Conservation (phyloP, 1,139 yeast species). For the Magnusiomyces suaveolens region DNA sequence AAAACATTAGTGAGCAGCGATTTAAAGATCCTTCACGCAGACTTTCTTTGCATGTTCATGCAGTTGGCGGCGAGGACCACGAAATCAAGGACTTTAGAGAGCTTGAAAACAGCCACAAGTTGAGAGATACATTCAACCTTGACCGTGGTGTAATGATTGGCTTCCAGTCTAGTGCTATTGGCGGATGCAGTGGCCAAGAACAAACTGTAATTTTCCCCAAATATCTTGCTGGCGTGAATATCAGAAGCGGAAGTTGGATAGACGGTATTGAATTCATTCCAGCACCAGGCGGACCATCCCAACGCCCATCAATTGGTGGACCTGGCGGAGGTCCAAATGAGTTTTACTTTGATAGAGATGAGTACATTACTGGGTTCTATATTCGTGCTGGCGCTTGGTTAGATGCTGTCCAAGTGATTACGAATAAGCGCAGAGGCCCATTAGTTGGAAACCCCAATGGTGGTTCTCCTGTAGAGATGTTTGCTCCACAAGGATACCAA, state of each 20-base stretch:
- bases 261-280: slow-evolving; percentile 54
- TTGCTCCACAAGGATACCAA: slow-evolving; percentile 48
- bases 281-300: slow-evolving; percentile 3
- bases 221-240: slow-evolving; percentile 42
- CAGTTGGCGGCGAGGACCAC: slow-evolving; percentile 28
- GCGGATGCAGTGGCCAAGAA: slow-evolving; percentile 22
- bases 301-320: not conserved
- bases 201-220: slow-evolving; percentile 19
- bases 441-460: slow-evolving; percentile 57
- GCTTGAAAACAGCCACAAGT: slow-evolving; percentile 13
- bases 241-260: slow-evolving; percentile 63
- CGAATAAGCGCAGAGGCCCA: slow-evolving; percentile 38
- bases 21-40: slow-evolving; percentile 32
- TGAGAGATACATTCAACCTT: slow-evolving; percentile 14
- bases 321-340: not conserved
- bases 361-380: slow-evolving; percentile 48
- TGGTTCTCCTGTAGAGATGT: slow-evolving; percentile 52
- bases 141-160: slow-evolving; percentile 14
- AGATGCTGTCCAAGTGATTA: slow-evolving; percentile 65
- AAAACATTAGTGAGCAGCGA: slow-evolving; percentile 25
- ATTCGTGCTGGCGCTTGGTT: slow-evolving; percentile 80
- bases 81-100: slow-evolving; percentile 26
- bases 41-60: slow-evolving; percentile 39
- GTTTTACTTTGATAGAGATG: slow-evolving; percentile 35
- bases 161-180: slow-evolving; percentile 22